Conservation (phyloP, 2,329 filamentous ascomycete genomes). For the Cladosporium sp. region DNA sequence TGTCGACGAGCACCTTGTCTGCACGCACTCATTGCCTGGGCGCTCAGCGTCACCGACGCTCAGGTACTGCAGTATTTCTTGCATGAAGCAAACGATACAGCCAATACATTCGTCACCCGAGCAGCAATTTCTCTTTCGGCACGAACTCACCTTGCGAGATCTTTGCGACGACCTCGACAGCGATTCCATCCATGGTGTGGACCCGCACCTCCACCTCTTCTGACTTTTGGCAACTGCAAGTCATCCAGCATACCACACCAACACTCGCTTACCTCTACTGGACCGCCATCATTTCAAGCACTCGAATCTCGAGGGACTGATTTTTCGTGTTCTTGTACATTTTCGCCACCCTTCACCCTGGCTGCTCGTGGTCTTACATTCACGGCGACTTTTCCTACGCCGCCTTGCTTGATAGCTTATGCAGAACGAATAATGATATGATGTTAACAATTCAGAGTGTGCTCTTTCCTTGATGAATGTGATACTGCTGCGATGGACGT, state of each 20-base stretch:
- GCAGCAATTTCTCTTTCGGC: not conserved
- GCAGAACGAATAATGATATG: slow-evolving; percentile 11
- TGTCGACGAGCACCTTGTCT: not conserved
- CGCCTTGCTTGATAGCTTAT: not conserved
- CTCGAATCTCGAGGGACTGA: not conserved
- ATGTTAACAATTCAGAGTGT: not conserved
- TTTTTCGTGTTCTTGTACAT: slow-evolving; percentile 1
- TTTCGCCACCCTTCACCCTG: not conserved
- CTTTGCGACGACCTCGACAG: not conserved
- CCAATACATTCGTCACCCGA: slow-evolving; percentile 8
- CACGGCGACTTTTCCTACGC: not conserved
- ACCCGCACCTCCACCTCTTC: not conserved
- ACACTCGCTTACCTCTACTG: not conserved
- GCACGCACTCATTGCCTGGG: not conserved
- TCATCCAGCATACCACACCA: not conserved
- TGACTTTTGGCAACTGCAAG: not conserved
- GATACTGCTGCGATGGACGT: not conserved
- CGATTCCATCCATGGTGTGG: not conserved
- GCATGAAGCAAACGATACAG: slow-evolving; percentile 7
- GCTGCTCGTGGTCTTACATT: not conserved
- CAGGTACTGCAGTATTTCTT: not conserved
- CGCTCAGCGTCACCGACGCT: not conserved
- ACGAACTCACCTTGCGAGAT: not conserved
- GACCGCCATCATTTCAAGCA: not conserved
- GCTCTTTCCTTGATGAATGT: not conserved